These are phyloP conservation scores for Nelumbo lutea DNA, from an alignment of 164 flowering plant species.

Conservation along the genomic window DNA sequence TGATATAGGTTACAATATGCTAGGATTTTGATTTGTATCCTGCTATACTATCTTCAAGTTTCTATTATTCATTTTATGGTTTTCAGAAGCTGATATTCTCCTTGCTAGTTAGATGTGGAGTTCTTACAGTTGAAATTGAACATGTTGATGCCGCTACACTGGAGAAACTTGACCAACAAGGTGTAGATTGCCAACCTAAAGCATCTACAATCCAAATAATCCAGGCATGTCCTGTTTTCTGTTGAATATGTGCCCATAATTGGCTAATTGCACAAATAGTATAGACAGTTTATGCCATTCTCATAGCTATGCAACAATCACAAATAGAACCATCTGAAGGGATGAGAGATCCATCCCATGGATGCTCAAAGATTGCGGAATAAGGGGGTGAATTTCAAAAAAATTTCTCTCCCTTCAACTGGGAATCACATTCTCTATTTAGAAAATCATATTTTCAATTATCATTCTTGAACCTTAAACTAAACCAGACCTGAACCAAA, in stretches of 20 bases:
- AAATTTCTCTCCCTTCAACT: too few species aligned
- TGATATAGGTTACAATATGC: background rate
- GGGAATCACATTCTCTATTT: too few species aligned
- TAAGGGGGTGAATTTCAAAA: too few species aligned
- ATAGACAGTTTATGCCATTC: too few species aligned
- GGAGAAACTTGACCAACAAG: conserved; percentile 85
- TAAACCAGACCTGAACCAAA: too few species aligned
- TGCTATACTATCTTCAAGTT: conserved; percentile 1
- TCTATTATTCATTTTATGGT: background rate
- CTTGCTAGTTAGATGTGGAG: conserved; percentile 65
- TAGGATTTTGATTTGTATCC: background rate
- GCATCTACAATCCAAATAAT: conserved; percentile 87
- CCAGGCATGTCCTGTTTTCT: conserved; percentile 41
- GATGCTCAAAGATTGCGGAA: too few species aligned
- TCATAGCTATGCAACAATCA: too few species aligned
- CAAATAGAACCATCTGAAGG: too few species aligned
- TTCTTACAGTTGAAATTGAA: conserved; percentile 89
- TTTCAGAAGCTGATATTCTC: conserved; percentile 1
- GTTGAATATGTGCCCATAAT: background rate
- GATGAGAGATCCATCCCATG: too few species aligned
- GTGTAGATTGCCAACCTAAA: conserved; percentile 85
- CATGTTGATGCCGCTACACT: conserved; percentile 84
- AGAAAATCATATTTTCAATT: too few species aligned
- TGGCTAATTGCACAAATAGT: too few species aligned
- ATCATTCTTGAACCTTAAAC: too few species aligned